Evolutionary conservation across 2,329 filamentous ascomycete genomes (phyloP), one percentile per base, ranked within the genome.

Genomic region (Epichloe sylvatica): DNA sequence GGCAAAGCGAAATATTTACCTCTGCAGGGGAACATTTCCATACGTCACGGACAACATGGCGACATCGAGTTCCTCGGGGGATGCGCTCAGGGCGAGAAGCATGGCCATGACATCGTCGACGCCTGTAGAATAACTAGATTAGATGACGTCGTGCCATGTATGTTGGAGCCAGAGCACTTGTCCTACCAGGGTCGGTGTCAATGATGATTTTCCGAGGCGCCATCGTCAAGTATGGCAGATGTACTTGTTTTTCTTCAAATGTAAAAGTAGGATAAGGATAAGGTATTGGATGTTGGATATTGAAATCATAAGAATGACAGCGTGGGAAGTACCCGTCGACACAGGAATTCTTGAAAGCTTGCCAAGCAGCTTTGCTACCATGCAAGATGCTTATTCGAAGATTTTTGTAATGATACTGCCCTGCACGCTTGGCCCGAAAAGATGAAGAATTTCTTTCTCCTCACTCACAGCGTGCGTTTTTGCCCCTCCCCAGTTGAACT

Each of bases 61-160:
- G 36, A 97, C 73, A 64, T 97, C 87, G 21, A 97, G 73, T 62
- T 97, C 91, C 57, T 94, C 85, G 0, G 84, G 77, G 77, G 78
- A 80, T 35, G 87, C 82, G 48, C 88, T 84, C 52, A 97, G 78
- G 4, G 92, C 90, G 46, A 97, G 75, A 35, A 98, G 75, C 65
- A 97, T 77, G 43, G 89, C 91, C 53, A 97, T 74, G 49, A 92
- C 76, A 75, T 98, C 92, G 69, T 98, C 92, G 57, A 92, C 84
- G 54, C 91, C 89, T 66, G 30, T 8, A 17, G 12, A 11, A 33
- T 21, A 37, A 13, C n/a, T 4, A 34, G 5, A 19, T 2, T 12
- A n/a, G n/a, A 38, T 48, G 17, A 40, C 42, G 6, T 3, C 42
- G 6, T 3, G 7, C 11, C 4, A 30, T 17, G 17, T 11, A 30